phyloP scores from a whole-genome alignment of 768 basidiomycete genomes.

The Leccinum disarticulatum region DNA sequence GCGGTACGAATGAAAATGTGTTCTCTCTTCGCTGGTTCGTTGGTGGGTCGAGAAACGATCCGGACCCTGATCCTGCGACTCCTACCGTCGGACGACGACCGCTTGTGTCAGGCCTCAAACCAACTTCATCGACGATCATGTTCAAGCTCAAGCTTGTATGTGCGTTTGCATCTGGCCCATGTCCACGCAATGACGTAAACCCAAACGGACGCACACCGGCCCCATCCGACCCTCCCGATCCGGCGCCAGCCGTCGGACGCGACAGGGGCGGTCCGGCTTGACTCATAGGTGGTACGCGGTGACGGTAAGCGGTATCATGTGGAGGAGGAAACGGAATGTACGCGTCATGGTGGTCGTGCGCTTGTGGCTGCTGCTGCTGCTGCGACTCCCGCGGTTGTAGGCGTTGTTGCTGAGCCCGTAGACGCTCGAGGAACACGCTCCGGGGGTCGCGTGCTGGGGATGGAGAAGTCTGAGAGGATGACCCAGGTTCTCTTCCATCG shows the following conservation, averaged over 20 bases:
- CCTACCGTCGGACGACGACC: slow-evolving; percentile 10
- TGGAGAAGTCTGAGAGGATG: neutral
- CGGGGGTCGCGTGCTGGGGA: slow-evolving; percentile 8
- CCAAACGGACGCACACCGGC: slow-evolving; percentile 7
- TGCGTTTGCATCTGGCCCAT: slow-evolving; percentile 19
- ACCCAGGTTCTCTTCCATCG: slow-evolving; percentile 19
- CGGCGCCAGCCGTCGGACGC: slow-evolving; percentile 5
- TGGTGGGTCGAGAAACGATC: slow-evolving; percentile 12
- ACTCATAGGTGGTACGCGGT: slow-evolving; percentile 11
- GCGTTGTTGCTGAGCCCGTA: slow-evolving; percentile 17
- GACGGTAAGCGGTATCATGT: slow-evolving; percentile 3
- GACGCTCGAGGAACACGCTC: slow-evolving; percentile 10
- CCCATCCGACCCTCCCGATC: slow-evolving; percentile 8
- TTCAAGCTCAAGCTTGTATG: slow-evolving; percentile 13
- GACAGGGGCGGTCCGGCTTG: slow-evolving; percentile 5
- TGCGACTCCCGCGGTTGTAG: slow-evolving; percentile 8
- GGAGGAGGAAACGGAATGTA: slow-evolving; percentile 3
- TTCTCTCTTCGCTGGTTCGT: slow-evolving; percentile 13
- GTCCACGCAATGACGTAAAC: slow-evolving; percentile 13
- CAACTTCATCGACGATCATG: slow-evolving; percentile 16
- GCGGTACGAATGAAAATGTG: slow-evolving; percentile 10
- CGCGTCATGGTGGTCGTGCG: slow-evolving; percentile 6
- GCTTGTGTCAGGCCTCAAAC: neutral
- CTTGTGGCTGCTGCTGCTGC: slow-evolving; percentile 2
- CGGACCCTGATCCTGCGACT: neutral